Conservation (phyloP, 179 eudicot species). For the Beta macrorhiza region DNA sequence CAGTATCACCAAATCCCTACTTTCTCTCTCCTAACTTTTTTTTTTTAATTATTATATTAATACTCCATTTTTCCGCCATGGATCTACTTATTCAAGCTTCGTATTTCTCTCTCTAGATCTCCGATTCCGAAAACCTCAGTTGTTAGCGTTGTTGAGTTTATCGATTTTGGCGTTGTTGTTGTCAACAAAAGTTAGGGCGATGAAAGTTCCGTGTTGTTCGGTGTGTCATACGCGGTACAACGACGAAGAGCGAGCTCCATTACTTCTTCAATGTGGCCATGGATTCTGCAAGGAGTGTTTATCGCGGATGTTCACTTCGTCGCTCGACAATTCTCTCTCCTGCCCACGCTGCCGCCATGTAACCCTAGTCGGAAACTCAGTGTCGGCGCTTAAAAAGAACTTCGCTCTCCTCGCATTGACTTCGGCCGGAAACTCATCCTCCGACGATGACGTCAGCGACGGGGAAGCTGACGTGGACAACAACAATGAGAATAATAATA, state of each 20-base stretch:
- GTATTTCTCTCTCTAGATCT: slow-evolving; percentile 18
- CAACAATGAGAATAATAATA: slow-evolving; percentile 21
- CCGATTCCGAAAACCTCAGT: neutral
- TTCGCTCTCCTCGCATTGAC: slow-evolving; percentile 60
- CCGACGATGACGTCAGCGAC: slow-evolving; percentile 40
- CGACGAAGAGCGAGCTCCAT: slow-evolving; percentile 75
- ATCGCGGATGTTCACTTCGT: slow-evolving; percentile 64
- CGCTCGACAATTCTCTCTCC: slow-evolving; percentile 60
- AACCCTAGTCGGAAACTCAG: slow-evolving; percentile 86
- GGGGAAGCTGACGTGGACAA: slow-evolving; percentile 39
- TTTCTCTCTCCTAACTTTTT: slow-evolving; percentile 19
- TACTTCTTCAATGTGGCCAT: slow-evolving; percentile 90
- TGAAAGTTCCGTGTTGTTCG: slow-evolving; percentile 84
- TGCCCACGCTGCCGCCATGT: slow-evolving; percentile 97
- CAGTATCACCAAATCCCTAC: slow-evolving; percentile 34
- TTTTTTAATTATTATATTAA: neutral
- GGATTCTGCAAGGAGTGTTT: slow-evolving; percentile 92
- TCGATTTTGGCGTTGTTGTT: no score
- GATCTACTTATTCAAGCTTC: slow-evolving; percentile 30
- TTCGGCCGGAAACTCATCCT: slow-evolving; percentile 23
- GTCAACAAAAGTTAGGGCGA: slow-evolving; percentile 13
- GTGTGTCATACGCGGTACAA: slow-evolving; percentile 79
- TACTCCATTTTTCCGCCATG: slow-evolving; percentile 15
- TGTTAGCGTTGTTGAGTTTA: no score
- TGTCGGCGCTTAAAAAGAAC: slow-evolving; percentile 69